Evolutionary conservation across 1,284 basidiomycete genomes (phyloP).

Genomic region (Clitocybe nebularis): DNA sequence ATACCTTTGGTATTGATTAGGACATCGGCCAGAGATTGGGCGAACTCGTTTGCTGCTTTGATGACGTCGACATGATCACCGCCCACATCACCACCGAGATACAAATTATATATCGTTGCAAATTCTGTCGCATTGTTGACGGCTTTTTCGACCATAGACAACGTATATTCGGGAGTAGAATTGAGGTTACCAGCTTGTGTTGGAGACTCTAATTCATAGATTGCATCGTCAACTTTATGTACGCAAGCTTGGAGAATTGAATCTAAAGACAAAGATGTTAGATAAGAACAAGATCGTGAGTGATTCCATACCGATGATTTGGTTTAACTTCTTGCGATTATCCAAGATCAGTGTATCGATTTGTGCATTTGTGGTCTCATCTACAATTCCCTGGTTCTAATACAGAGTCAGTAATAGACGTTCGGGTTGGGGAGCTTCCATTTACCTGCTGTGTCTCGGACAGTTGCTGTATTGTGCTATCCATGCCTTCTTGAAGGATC

Average conservation of each 20-base stretch:
- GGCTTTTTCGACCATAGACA: conserved; percentile 98
- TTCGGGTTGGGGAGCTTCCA: conserved; percentile 1
- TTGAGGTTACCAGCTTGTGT: conserved; percentile 91
- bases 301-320: conserved; percentile 76
- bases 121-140: conserved; percentile 94
- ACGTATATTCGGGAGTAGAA: conserved; percentile 95
- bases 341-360: conserved; percentile 97
- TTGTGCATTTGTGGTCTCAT: conserved; percentile 90
- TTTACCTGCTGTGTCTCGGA: conserved; percentile 81
- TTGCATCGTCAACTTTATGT: conserved; percentile 94
- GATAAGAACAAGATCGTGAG: background rate
- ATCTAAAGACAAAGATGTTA: conserved; percentile 47
- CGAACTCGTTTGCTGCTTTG: conserved; percentile 95
- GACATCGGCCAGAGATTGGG: conserved; percentile 90
- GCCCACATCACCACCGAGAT: conserved; percentile 84
- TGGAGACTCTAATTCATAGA: conserved; percentile 97
- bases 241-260: conserved; percentile 97
- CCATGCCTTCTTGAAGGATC: conserved; percentile 96
- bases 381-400: conserved; percentile 79
- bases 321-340: conserved; percentile 96
- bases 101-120: conserved; percentile 90
- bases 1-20: conserved; percentile 94
- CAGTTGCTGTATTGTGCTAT: conserved; percentile 87
- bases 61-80: conserved; percentile 98
- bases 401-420: conserved; percentile 10